phyloP scores from a whole-genome alignment of 768 basidiomycete genomes.

The Hygrocybe punicea region DNA sequence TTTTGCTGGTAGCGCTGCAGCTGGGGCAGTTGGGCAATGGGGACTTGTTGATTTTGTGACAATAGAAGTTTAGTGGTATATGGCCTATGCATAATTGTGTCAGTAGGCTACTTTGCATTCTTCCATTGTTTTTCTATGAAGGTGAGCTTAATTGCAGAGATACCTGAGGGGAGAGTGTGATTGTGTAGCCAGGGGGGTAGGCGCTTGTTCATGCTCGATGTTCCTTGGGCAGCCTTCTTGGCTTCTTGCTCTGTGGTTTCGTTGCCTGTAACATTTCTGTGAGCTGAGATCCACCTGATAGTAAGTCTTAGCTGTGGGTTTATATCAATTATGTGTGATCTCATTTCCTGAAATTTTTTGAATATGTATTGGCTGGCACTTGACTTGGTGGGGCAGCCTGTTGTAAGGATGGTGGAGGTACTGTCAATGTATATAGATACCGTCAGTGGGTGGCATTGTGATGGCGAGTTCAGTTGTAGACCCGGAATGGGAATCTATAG shows the following conservation, averaged over 20 bases:
- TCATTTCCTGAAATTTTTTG: no score
- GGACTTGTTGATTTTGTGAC: conserved; percentile 22
- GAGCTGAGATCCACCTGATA: no score
- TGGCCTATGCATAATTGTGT: conserved; percentile 34
- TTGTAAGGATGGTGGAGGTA: no score
- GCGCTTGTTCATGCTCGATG: neutral
- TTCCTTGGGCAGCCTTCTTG: conserved; percentile 14
- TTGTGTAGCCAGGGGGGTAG: neutral
- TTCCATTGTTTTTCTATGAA: neutral
- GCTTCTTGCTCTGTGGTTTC: conserved; percentile 25
- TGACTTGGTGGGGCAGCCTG: no score
- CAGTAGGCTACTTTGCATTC: conserved; percentile 17
- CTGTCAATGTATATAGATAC: no score
- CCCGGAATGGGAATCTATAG: no score
- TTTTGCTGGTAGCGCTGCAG: conserved; percentile 25
- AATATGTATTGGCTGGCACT: no score
- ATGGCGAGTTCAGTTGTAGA: no score
- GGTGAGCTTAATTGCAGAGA: conserved; percentile 9
- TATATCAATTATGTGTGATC: no score
- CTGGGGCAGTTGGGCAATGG: conserved; percentile 26
- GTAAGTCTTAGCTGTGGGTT: no score
- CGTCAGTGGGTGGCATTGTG: no score
- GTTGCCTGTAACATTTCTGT: conserved; percentile 13
- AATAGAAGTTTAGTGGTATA: conserved; percentile 28
- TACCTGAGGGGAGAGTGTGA: conserved; percentile 14